Evolutionary conservation across 495 filamentous ascomycete species (phyloP), one percentile per base, ranked within the genome.

Genomic region (Penicillium bialowiezense): DNA sequence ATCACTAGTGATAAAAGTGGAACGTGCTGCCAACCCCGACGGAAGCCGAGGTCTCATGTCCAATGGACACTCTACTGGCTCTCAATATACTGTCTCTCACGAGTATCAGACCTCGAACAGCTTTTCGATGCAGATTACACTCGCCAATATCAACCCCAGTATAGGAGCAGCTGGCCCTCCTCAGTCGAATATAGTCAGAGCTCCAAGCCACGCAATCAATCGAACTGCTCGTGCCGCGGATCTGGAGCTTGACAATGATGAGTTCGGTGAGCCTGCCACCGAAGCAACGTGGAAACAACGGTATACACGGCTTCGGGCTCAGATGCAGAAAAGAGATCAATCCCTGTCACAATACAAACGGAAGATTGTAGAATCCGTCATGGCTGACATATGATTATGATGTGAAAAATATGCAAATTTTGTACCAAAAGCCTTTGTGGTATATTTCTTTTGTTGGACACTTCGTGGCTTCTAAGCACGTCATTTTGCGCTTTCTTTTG

Each of bases 301-400:
- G 2, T 76, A 71, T 42, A 39, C 73, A 56, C 71, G 66, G 34
- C 65, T 79, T 23, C 73, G 75, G 35, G 58, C 65, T 34, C 78
- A 76, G 48, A 69, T 79, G 64, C 69, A 73, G 44, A 76, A 74
- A 55, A 77, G 71, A 21, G 74, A 81, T 18, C 70, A 74, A 14
- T 63, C 76, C 56, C 48, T 78, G 42, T 73, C 68, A 4, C 60
- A 70, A 20, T 73, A 81, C 41, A 78, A 74, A 49, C 72, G 78
- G 24, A 79, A 71, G 44, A 78, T 82, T 14, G 56, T 82, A 6
- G 76, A 82, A 55, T 80, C 77, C 3, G 79, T 82, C 15, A 77
- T 82, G 75, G 71, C 71, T 39, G 73, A 76, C 38, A 65, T 76
- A 32, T 76, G 53, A 58, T n/a, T n/a, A n/a, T n/a, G n/a, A n/a